Evolutionary conservation across 345 rosid species (phyloP), one percentile per base, ranked within the genome.

Genomic region (Aegle marmelos): DNA sequence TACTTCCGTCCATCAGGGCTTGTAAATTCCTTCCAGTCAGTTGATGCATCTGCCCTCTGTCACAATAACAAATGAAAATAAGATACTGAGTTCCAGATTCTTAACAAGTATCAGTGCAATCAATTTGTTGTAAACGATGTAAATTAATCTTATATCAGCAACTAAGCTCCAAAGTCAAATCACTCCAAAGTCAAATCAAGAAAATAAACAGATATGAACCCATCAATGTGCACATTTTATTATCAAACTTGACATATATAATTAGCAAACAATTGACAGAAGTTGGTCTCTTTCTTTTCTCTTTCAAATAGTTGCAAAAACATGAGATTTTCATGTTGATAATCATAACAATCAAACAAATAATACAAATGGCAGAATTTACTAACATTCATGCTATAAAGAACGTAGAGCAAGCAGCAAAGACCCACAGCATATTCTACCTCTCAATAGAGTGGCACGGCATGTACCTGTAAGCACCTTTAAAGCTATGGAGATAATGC

Each of bases 21-120:
- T 19, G 95, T 89, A 80, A 94, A 96, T 82, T 96, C 99, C 90
- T 94, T 96, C 99, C 99, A 96, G 77, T 89, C 97, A n/a, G 99
- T 96, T 41, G 99, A 96, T 39, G 98, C 98, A 80, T 96, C 99
- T 24, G 97, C 99, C 82, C 95, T 91, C 99, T 96, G 93, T 80
- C 21, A 30, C 31, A 80, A 57, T 57, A 81, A 62, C 66, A 78
- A 83, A 74, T 70, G 65, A 30, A 64, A 60, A 68, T 75, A 33
- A 75, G 75, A 71, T 71, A 7, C 45, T 54, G 56, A 70, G 34
- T 53, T 56, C 28, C 54, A 70, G 28, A 8, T 50, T 54, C n/a
- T 53, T 54, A 54, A 72, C 48, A 22, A n/a, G 37, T 25, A 57
- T 14, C 41, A 25, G n/a, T 58, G 28, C 48, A 7, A 53, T 53